Base-by-base conservation (phyloP, 805 yeast genomes). In the Pichia rugopelliculosa region DNA sequence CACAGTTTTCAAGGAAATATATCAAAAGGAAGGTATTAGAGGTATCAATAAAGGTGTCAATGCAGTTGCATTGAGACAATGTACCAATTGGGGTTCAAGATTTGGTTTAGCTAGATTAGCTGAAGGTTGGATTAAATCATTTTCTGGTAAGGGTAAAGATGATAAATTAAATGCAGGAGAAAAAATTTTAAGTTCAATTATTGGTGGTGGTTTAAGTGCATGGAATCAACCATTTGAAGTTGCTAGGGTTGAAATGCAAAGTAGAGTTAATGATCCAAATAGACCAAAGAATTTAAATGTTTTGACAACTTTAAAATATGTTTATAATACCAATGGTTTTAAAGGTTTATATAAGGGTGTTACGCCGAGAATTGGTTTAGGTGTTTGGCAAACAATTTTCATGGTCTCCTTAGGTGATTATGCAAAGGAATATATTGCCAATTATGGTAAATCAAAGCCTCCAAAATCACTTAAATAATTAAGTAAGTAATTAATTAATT, bases 201-300 rank as follows among this genome's bases (percentile, higher is more conserved):
- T 93, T 53, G 99, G 99, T 77, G 99, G 99, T 72, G 97, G 96
- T 55, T 77, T 93, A 55, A 81, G 91, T 50, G 96, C 98, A 17
- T 93, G 99, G 98, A 93, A 93, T 70, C 99, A 93, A 72, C 99
- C 98, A 36, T 89, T 93, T 60, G 99, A 93, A 71, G 99, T 93
- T 46, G 85, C 90, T 56, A 81, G 99, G 68, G 96, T 93, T 18
- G 99, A 93, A 71, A 89, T 93, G 97, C 99, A 93, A 72, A 84
- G 95, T 48, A 84, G 85, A 72, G 88, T 90, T n/a, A 72, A 68
- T 42, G 98, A 91, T 70, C 96, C 97, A 57, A 88, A 88, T 65
- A 84, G 97, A 70, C 99, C 98, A 50, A 84, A 87, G 71, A 90
- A 91, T 53, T 75, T 91, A 66, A 78, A 84, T 45, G 96, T 93